Evolutionary conservation across 2,329 filamentous ascomycete species (phyloP).

Genomic region (Neurospora sp.): DNA sequence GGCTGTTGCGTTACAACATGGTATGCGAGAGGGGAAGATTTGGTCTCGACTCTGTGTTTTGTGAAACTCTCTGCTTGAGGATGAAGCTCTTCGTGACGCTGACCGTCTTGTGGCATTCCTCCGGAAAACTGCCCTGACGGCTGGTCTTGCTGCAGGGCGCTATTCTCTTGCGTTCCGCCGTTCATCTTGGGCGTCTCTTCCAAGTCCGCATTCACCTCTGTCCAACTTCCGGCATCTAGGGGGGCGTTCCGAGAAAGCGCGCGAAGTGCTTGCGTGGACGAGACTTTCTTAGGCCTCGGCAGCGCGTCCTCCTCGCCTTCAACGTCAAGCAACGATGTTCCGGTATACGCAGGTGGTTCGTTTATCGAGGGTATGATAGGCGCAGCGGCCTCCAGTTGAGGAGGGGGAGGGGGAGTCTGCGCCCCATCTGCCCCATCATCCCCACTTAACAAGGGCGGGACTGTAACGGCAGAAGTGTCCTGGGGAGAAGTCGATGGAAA

Average conservation of each 20-base stretch:
- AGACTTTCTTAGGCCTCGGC: slow-evolving; percentile 26
- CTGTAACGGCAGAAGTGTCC: slow-evolving; percentile 7
- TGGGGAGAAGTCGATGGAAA: slow-evolving; percentile 49
- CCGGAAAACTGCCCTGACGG: not conserved
- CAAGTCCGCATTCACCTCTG: slow-evolving; percentile 21
- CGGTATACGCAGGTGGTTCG: slow-evolving; percentile 16
- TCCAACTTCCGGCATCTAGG: slow-evolving; percentile 27
- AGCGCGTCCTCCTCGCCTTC: slow-evolving; percentile 25
- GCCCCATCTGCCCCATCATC: slow-evolving; percentile 5
- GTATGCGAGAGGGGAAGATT: not conserved
- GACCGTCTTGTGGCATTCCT: slow-evolving; percentile 7
- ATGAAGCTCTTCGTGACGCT: slow-evolving; percentile 1
- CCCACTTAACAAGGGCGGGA: not conserved
- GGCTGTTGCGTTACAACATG: not conserved
- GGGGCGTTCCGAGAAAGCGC: slow-evolving; percentile 25
- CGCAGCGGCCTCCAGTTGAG: not conserved
- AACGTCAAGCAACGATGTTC: slow-evolving; percentile 19
- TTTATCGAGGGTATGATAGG: not conserved
- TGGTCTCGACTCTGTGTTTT: not conserved
- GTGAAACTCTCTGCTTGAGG: not conserved
- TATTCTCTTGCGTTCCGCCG: slow-evolving; percentile 5
- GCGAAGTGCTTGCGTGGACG: slow-evolving; percentile 28
- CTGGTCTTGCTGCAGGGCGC: not conserved
- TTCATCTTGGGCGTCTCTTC: slow-evolving; percentile 13
- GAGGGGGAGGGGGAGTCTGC: slow-evolving; percentile 11